These are phyloP conservation scores for Populus trichocarpa DNA, from an alignment of 441 rosid genomes.

Conservation along the genomic window DNA sequence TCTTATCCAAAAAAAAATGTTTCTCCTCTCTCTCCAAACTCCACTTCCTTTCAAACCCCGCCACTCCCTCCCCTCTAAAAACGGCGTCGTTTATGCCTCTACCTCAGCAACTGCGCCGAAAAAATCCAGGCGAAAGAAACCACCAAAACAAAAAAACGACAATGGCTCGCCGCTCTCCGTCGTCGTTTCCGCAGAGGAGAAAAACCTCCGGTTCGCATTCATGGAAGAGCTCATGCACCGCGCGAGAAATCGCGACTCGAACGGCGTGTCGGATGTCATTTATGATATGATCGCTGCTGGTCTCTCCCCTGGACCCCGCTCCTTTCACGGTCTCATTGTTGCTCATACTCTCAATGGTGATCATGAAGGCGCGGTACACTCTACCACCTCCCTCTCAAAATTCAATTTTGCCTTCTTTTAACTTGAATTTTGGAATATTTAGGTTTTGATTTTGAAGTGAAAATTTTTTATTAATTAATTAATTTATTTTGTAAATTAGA, in stretches of 20 bases:
- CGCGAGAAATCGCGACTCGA: conserved; percentile 62
- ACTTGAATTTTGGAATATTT: background rate
- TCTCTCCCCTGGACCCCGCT: conserved; percentile 83
- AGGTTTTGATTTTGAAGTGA: background rate
- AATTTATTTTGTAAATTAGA: conserved; percentile 38
- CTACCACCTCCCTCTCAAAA: background rate
- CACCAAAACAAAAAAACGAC: conserved; percentile 20
- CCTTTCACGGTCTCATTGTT: conserved; percentile 86
- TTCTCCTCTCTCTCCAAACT: conserved; percentile 34
- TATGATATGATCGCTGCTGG: conserved; percentile 98
- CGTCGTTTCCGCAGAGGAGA: conserved; percentile 70
- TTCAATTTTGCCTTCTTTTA: background rate
- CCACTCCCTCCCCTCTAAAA: conserved; percentile 17
- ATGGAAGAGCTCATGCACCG: conserved; percentile 92
- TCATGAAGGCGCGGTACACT: conserved; percentile 78
- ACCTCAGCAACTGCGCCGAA: conserved; percentile 43
- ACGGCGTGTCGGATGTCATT: conserved; percentile 70
- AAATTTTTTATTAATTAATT: background rate
- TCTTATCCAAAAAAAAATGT: conserved; percentile 52
- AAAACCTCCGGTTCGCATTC: conserved; percentile 71
- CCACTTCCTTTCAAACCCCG: conserved; percentile 27
- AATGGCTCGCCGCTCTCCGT: conserved; percentile 23
- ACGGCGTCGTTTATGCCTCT: conserved; percentile 20
- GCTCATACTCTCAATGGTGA: conserved; percentile 69
- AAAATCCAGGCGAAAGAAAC: conserved; percentile 47